Evolutionary conservation across 2,329 filamentous ascomycete genomes (phyloP), one percentile per base, ranked within the genome.

Genomic region (Pyrenochaeta sp.): DNA sequence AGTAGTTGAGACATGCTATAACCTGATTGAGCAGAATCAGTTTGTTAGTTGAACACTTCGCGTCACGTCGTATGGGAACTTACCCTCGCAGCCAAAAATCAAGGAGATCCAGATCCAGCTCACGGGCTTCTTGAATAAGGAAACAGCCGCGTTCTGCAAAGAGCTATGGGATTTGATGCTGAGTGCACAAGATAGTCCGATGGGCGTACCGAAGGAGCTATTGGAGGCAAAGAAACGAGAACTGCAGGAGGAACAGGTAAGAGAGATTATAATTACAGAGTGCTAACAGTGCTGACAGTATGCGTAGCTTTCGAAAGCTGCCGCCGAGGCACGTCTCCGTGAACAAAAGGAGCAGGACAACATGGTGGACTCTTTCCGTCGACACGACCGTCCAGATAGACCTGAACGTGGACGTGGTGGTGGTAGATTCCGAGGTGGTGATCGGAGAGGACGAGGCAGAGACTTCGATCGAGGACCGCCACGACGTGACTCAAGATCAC

Each of bases 201-300:
- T 95, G 74, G 95, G 95, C 53, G 93, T 99, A 12, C 94, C 95
- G 0, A 94, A 96, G 77, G 93, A 97, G 78, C 84, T 99, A 42
- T 81, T 99, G 2, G 95, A 99, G 76, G 93, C 94, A 0, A 99
- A 99, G 83, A 99, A 98, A 80, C 81, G 91, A 44, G 95, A 99
- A 78, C 83, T 99, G 47, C 92, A 95, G 61, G 92, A 97, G 78
- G 93, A 97, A 79, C 96, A 96, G 89, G 94, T 96, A 77, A 34
- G 74, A 54, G 27, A 32, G 19, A 12, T 19, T 28, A 39, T 39
- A 5, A 19, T 10, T 28, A 19, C 39, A 32, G 36, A 8, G 13
- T 39, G 34, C n/a, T 25, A 27, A 25, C 49, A 50, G 39, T 42
- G 56, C 73, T 77, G 69, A 69, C 54, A 30, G n/a, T 32, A 15